These are phyloP conservation scores for Fusarium oxysporum DNA, from an alignment of 2,329 filamentous ascomycete genomes.

Conservation along the genomic window DNA sequence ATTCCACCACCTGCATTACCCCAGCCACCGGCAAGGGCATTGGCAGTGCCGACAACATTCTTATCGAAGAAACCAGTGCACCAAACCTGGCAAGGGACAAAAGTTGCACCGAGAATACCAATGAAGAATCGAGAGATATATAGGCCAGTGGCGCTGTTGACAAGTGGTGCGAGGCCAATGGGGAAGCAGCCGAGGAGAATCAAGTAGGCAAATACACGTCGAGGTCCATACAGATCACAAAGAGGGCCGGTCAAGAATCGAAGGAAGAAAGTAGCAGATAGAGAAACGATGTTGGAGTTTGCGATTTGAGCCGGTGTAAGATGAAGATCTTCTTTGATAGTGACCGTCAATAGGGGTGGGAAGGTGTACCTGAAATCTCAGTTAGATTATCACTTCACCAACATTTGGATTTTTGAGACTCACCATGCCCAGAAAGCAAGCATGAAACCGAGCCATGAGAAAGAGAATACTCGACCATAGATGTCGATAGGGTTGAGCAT, in stretches of 20 bases:
- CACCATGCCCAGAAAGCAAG: constrained; percentile 88
- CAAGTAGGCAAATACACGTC: constrained; percentile 80
- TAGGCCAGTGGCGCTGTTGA: constrained; percentile 72
- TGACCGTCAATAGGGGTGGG: constrained; percentile 80
- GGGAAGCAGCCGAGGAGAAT: constrained; percentile 84
- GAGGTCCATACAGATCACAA: constrained; percentile 88
- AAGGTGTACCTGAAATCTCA: constrained; percentile 74
- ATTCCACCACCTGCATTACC: constrained; percentile 91
- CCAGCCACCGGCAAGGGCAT: constrained; percentile 84
- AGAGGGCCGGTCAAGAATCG: constrained; percentile 82
- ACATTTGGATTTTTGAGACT: constrained; percentile 18
- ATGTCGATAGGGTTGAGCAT: constrained; percentile 80
- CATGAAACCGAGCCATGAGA: constrained; percentile 88
- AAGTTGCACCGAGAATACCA: constrained; percentile 80
- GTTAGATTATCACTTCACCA: constrained; percentile 22
- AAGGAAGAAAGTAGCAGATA: constrained; percentile 76
- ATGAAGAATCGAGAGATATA: constrained; percentile 83
- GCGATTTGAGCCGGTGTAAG: constrained; percentile 78
- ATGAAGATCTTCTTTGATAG: constrained; percentile 82
- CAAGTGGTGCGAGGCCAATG: constrained; percentile 82
- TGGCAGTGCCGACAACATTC: constrained; percentile 89
- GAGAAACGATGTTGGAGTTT: constrained; percentile 91
- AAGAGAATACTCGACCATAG: constrained; percentile 91
- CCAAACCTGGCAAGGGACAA: constrained; percentile 92
- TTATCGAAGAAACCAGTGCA: constrained; percentile 94